A percentile compares a stretch with the other conserved stretches of the same genome.
Conservation (phyloP, 352 stramenopile species). For the Phytophthora meadii region DNA sequence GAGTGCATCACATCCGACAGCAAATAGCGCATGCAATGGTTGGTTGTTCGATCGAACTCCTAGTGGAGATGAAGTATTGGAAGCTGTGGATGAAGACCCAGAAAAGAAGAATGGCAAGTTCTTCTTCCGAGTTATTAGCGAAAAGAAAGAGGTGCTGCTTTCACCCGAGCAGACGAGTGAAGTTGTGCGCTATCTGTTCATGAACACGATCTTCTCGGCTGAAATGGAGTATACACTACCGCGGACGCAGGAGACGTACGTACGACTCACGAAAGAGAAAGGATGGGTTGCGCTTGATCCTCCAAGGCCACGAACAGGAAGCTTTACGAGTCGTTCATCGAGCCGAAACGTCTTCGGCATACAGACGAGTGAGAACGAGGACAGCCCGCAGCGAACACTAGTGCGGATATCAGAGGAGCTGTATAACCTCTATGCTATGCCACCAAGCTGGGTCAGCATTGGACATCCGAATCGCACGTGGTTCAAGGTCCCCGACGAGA, state of each 20-base stretch:
- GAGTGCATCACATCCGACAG: conserved; percentile 47
- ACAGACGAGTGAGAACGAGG: conserved; percentile 28
- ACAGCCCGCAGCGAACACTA: conserved; percentile 41
- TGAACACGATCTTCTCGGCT: conserved; percentile 75
- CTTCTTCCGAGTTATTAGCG: conserved; percentile 75
- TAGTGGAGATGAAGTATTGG: conserved; percentile 69
- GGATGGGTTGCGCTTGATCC: conserved; percentile 74
- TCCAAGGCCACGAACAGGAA: conserved; percentile 27
- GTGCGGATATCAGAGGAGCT: conserved; percentile 76
- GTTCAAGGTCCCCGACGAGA: conserved; percentile 85
- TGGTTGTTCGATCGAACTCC: conserved; percentile 78
- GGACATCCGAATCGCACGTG: conserved; percentile 80
- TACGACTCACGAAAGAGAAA: conserved; percentile 80
- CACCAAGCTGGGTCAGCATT: conserved; percentile 83
- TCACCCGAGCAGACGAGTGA: conserved; percentile 75
- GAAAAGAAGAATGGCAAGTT: conserved; percentile 87
- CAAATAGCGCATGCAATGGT: conserved; percentile 52
- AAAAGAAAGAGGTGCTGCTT: conserved; percentile 78
- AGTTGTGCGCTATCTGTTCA: conserved; percentile 68
- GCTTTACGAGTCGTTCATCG: conserved; percentile 24
- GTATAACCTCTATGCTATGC: conserved; percentile 81
- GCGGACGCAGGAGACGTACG: conserved; percentile 74
- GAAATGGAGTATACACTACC: conserved; percentile 86
- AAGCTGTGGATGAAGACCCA: conserved; percentile 73
- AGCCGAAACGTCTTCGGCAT: conserved; percentile 35